Percentiles rank a stretch among this genome's conserved stretches.
Conservation (phyloP, 208 protist genomes). For the Leishmania arabica region DNA sequence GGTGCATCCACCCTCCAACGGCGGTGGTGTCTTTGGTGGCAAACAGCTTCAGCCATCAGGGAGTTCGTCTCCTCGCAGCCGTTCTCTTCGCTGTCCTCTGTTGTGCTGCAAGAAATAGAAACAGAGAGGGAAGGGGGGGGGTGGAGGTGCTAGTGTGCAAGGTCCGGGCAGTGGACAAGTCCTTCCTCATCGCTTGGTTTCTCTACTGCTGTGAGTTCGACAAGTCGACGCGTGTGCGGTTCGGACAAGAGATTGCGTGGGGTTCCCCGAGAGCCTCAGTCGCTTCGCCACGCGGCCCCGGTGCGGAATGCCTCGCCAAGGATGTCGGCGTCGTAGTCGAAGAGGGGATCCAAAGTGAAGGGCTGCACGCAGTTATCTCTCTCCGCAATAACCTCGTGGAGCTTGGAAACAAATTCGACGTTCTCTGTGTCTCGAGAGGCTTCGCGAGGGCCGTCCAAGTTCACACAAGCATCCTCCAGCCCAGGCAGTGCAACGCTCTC, state of each 20-base stretch:
- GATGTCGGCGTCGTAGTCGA: slow-evolving; percentile 64
- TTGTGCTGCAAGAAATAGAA: not conserved
- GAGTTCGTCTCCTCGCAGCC: not conserved
- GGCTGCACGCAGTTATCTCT: slow-evolving; percentile 46
- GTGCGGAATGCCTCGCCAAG: slow-evolving; percentile 34
- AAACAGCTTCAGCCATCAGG: not conserved
- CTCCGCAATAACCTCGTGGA: slow-evolving; percentile 28
- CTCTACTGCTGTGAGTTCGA: not conserved
- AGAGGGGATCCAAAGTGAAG: slow-evolving; percentile 56
- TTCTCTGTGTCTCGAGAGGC: too few relatives aligned
- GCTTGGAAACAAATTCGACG: not conserved
- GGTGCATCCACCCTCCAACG: not conserved
- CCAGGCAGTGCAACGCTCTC: slow-evolving; percentile 10
- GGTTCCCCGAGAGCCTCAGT: not conserved
- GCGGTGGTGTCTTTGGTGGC: not conserved
- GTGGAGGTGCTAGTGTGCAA: not conserved
- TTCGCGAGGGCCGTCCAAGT: too few relatives aligned
- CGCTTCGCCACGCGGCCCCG: slow-evolving; percentile 11
- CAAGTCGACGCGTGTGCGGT: not conserved
- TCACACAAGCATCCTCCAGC: not conserved
- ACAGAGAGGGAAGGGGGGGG: not conserved
- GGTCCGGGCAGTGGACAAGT: not conserved
- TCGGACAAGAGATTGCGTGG: not conserved
- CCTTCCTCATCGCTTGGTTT: not conserved
- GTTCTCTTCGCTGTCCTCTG: not conserved